These are phyloP conservation scores for Coemansia sp. DNA, from an alignment of 192 early-diverging fungal genomes.

Conservation along the genomic window DNA sequence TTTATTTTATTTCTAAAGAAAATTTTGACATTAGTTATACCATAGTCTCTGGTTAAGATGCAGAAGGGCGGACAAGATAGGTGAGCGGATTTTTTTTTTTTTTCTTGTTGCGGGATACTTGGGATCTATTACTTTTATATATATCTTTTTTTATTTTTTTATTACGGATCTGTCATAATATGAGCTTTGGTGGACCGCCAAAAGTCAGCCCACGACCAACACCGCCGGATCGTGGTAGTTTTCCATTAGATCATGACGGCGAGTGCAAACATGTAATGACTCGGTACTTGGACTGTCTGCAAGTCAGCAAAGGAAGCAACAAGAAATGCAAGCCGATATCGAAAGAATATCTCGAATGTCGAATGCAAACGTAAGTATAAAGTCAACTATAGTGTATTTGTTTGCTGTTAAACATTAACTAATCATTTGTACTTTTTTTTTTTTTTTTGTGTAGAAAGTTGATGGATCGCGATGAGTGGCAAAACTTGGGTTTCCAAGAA, in stretches of 20 bases:
- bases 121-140: background rate
- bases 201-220: constrained; percentile 63
- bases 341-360: constrained; percentile 81
- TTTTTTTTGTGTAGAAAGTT: constrained; percentile 32
- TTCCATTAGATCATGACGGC: constrained; percentile 86
- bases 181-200: constrained; percentile 78
- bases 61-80: background rate
- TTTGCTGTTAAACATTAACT: background rate
- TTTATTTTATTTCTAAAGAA: background rate
- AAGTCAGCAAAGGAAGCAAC: constrained; percentile 69
- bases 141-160: constrained; percentile 1
- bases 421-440: too few species aligned
- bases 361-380: constrained; percentile 78
- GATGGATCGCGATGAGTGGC: constrained; percentile 57
- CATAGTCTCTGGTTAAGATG: background rate
- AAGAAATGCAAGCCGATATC: constrained; percentile 71
- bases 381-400: background rate
- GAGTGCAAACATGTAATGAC: constrained; percentile 83
- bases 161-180: constrained; percentile 19
- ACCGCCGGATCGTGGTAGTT: constrained; percentile 87
- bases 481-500: constrained; percentile 55
- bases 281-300: constrained; percentile 78
- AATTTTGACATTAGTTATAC: background rate
- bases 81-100: background rate
- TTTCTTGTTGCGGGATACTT: background rate